These are phyloP conservation scores for Anastatica hierochuntica DNA, from an alignment of 345 rosid genomes.

Conservation along the genomic window DNA sequence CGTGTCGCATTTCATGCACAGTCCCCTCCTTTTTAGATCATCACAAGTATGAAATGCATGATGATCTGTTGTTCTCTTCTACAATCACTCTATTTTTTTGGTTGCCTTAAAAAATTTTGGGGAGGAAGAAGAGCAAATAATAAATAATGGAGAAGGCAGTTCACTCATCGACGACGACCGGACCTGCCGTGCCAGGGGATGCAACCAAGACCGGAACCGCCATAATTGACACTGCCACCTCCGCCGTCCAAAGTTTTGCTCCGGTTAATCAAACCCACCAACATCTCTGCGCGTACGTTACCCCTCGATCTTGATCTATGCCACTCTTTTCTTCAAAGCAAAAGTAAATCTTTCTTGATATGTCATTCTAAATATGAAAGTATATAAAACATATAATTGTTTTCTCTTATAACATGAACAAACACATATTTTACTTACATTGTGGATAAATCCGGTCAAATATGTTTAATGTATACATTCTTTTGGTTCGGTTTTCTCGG, in stretches of 20 bases:
- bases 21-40: not conserved
- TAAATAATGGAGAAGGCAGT: constrained; percentile 19
- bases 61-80: not conserved
- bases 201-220: constrained; percentile 36
- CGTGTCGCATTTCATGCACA: constrained; percentile 4
- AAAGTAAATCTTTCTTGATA: no score
- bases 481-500: no score
- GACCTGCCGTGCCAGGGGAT: constrained; percentile 48
- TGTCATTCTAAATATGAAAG: not conserved
- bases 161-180: constrained; percentile 25
- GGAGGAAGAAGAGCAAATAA: not conserved
- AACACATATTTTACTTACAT: not conserved
- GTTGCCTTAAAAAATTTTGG: not conserved
- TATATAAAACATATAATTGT: not conserved
- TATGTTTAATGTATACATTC: not conserved
- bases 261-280: constrained; percentile 66
- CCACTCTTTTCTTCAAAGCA: no score
- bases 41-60: not conserved
- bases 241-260: constrained; percentile 48
- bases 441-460: no score
- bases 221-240: constrained; percentile 44
- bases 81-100: not conserved
- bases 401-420: not conserved
- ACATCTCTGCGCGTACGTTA: constrained; percentile 72
- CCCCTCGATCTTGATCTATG: not conserved